phyloP scores from a whole-genome alignment of 352 stramenopile species.

The Vaucheria bursata region DNA sequence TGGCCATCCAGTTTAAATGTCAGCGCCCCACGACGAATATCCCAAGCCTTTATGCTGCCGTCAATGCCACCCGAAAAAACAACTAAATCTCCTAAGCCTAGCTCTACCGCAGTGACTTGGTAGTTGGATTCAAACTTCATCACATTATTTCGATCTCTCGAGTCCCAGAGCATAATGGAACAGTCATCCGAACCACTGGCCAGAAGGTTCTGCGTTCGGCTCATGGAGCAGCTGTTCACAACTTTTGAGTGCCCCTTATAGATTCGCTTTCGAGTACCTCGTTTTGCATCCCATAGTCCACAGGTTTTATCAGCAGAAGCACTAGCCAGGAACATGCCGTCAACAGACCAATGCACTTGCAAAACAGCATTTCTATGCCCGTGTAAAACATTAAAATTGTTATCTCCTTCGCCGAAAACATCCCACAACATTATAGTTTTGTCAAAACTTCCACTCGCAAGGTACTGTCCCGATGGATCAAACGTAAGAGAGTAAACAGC shows the following conservation, averaged over 20 bases:
- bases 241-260: slow-evolving; percentile 44
- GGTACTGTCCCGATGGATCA: slow-evolving; percentile 34
- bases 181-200: slow-evolving; percentile 80
- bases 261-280: slow-evolving; percentile 37
- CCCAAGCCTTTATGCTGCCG: slow-evolving; percentile 81
- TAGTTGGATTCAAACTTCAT: slow-evolving; percentile 65
- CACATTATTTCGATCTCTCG: slow-evolving; percentile 47
- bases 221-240: slow-evolving; percentile 74
- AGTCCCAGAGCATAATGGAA: slow-evolving; percentile 47
- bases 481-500: slow-evolving; percentile 49
- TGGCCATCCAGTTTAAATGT: slow-evolving; percentile 70
- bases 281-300: slow-evolving; percentile 57
- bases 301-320: slow-evolving; percentile 62
- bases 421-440: slow-evolving; percentile 50
- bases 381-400: slow-evolving; percentile 81
- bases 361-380: slow-evolving; percentile 80
- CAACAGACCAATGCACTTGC: slow-evolving; percentile 67
- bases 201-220: slow-evolving; percentile 64
- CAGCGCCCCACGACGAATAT: slow-evolving; percentile 72
- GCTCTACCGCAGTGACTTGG: slow-evolving; percentile 69
- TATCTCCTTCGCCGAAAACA: slow-evolving; percentile 54
- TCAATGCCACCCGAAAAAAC: slow-evolving; percentile 83
- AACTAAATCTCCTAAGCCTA: slow-evolving; percentile 64
- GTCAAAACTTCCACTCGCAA: slow-evolving; percentile 45
- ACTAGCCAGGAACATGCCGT: slow-evolving; percentile 72